Conservation (phyloP, 257 asterid genomes). For the Schizonepeta tenuifolia region DNA sequence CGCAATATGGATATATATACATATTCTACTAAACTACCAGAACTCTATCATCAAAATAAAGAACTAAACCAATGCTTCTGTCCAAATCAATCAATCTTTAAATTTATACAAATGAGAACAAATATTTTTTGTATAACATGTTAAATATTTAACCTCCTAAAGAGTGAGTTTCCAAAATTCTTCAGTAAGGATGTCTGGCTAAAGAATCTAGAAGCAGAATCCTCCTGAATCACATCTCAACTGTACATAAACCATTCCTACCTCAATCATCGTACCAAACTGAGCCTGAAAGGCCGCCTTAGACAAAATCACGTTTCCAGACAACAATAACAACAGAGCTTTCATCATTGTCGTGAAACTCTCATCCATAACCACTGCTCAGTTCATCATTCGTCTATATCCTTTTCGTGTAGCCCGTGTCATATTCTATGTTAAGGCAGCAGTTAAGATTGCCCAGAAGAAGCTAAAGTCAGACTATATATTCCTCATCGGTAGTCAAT, state of each 20-base stretch:
- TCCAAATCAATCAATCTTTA: neutral
- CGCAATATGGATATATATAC: neutral
- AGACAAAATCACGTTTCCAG: too few relatives aligned
- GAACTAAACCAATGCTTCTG: conserved; percentile 30
- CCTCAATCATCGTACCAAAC: conserved; percentile 6
- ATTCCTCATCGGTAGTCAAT: neutral
- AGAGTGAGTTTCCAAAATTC: conserved; percentile 36
- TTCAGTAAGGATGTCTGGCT: conserved; percentile 6
- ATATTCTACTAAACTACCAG: neutral
- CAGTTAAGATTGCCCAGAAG: neutral
- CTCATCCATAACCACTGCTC: neutral
- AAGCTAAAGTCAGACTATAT: conserved; percentile 12
- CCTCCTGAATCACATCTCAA: conserved; percentile 1
- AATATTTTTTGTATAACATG: conserved; percentile 4
- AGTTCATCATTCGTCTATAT: neutral
- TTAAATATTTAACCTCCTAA: conserved; percentile 24
- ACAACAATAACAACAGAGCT: neutral
- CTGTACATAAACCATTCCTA: conserved; percentile 19
- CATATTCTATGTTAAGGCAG: neutral
- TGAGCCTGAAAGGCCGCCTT: neutral
- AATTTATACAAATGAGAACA: conserved; percentile 36
- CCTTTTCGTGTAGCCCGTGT: neutral
- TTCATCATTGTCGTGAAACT: neutral
- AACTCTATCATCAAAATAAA: conserved; percentile 9
- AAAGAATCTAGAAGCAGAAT: conserved; percentile 18